phyloP scores from a whole-genome alignment of 805 yeast species.

The Saccharomycopsis capsularis region DNA sequence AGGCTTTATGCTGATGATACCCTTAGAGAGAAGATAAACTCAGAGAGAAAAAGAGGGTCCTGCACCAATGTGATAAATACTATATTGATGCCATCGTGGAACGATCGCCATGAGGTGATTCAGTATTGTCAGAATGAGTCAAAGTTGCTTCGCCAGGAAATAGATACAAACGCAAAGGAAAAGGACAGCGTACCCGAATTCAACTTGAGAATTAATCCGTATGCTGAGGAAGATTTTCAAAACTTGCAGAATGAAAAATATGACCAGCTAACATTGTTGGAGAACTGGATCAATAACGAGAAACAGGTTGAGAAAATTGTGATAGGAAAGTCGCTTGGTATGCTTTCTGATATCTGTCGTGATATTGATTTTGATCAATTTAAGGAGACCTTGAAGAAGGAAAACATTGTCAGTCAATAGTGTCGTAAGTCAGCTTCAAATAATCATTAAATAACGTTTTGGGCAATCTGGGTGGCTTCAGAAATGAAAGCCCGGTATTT shows the following conservation, averaged over 20 bases:
- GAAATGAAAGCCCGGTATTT: too few relatives aligned
- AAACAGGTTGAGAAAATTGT: slow-evolving; percentile 13
- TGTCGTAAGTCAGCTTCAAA: neutral
- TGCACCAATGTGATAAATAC: neutral
- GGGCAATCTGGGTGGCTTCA: too few relatives aligned
- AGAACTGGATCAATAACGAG: slow-evolving; percentile 17
- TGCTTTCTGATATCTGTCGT: slow-evolving; percentile 10
- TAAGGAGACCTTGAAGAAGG: neutral
- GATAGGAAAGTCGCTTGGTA: slow-evolving; percentile 3
- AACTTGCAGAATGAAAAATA: neutral
- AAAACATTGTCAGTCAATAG: neutral
- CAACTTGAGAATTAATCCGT: slow-evolving; percentile 14
- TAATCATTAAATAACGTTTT: too few relatives aligned
- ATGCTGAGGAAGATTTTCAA: slow-evolving; percentile 15
- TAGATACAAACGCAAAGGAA: neutral
- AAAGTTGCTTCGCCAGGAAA: neutral
- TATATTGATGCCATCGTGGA: slow-evolving; percentile 28
- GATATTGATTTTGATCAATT: neutral
- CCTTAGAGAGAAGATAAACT: slow-evolving; percentile 5
- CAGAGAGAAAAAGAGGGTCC: neutral
- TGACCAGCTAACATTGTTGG: neutral
- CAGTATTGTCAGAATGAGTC: slow-evolving; percentile 6
- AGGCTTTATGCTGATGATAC: slow-evolving; percentile 11
- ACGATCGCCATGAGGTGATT: slow-evolving; percentile 23
- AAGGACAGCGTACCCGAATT: slow-evolving; percentile 2